Evolutionary conservation across 495 filamentous ascomycete species (phyloP).

Genomic region (Bombardia bombarda): DNA sequence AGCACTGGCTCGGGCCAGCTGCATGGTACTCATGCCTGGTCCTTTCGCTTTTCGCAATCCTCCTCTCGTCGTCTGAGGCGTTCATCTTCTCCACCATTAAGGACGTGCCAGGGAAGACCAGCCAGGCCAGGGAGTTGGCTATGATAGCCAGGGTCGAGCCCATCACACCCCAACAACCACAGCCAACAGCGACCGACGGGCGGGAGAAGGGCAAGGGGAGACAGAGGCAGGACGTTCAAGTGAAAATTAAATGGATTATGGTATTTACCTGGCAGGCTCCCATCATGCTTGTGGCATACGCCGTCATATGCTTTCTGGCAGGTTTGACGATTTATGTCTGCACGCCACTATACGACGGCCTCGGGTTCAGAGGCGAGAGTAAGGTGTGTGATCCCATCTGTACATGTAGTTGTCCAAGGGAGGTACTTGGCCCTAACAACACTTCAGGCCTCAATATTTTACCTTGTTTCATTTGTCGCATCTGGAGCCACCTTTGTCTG

Average conservation of each 20-base stretch:
- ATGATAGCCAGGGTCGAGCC: background rate
- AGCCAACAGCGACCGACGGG: background rate
- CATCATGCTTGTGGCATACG: slow-evolving; percentile 1
- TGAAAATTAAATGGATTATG: background rate
- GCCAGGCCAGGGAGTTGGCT: background rate
- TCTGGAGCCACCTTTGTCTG: background rate
- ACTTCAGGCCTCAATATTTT: background rate
- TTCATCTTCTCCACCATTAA: slow-evolving; percentile 2
- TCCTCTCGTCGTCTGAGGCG: background rate
- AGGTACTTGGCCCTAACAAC: no score
- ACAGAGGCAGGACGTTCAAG: background rate
- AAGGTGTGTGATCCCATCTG: background rate
- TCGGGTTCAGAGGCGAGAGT: background rate
- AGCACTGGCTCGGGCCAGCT: background rate
- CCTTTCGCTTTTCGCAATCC: background rate
- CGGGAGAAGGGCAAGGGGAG: no score
- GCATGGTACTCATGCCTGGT: background rate
- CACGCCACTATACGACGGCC: slow-evolving; percentile 1
- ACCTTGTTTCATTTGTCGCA: background rate
- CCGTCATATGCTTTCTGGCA: background rate
- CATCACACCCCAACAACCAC: background rate
- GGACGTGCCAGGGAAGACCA: background rate
- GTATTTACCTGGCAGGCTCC: slow-evolving; percentile 2
- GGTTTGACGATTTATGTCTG: background rate
- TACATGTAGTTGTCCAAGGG: background rate